Base-by-base conservation (phyloP, 306 rosid species). In the Trifolium subterraneum region DNA sequence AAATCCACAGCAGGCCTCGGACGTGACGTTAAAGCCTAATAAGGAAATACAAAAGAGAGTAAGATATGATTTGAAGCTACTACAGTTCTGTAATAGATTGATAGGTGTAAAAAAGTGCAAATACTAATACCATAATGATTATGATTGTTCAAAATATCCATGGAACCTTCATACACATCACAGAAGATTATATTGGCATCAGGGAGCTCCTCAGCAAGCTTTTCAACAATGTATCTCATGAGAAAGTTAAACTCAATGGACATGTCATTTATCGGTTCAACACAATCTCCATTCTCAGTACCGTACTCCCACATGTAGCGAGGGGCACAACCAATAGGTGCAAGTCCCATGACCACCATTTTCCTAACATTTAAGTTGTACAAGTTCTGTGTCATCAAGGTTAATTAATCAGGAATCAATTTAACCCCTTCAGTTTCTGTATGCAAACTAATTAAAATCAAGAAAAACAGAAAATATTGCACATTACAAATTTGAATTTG, bases 281-380 rank as follows among this genome's bases (percentile, higher is more conserved):
- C 54, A 51, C 98, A 91, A 72, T 82, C 92, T 31, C 96, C 97
- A 54, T 90, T 80, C 70, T 59, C 66, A 77, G 84, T 82, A 42
- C 74, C 50, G 61, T 87, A 89, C 70, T 78, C 77, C 90, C 91
- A 93, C 79, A 93, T 25, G 82, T 86, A 90, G 84, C 84, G 84
- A 70, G 98, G 98, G 12, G 91, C 90, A 74, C 96, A 93, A 7
- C 98, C 98, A 72, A 93, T 91, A 15, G 96, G 98, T 27, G 98
- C 84, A 70, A 93, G 89, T 77, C 98, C 96, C 82, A 80, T 86
- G 56, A 94, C 79, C 75, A 94, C 94, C 25, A 91, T 83, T 80
- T 84, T 90, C 80, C 85, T 94, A 42, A 73, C 97, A 75, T 86
- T 80, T 75, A 87, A 71, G 81, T 75, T 80, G 86, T 89, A 91